phyloP scores from a whole-genome alignment of 805 yeast genomes.

The Allodekkera sacchari region DNA sequence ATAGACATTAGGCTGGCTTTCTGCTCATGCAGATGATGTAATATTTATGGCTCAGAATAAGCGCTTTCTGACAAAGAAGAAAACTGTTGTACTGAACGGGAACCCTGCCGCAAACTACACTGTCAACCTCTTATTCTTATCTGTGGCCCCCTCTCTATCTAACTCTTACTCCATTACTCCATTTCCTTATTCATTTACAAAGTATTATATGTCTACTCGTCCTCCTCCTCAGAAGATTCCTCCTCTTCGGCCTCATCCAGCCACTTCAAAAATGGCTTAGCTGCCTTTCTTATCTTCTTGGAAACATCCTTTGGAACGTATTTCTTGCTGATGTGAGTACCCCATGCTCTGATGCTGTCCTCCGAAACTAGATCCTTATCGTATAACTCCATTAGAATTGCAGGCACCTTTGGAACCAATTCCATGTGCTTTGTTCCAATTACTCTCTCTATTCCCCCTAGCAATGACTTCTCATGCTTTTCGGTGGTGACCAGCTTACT shows the following conservation, averaged over 20 bases:
- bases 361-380: constrained; percentile 80
- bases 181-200: not conserved
- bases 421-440: constrained; percentile 71
- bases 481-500: constrained; percentile 61
- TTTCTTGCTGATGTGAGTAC: constrained; percentile 85
- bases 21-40: too few relatives aligned
- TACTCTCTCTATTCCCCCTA: constrained; percentile 94
- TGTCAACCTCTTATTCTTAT: too few relatives aligned
- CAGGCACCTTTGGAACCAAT: constrained; percentile 67
- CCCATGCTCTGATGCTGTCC: constrained; percentile 76
- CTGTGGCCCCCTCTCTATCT: too few relatives aligned
- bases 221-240: constrained; percentile 52
- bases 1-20: too few relatives aligned
- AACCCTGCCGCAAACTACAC: too few relatives aligned
- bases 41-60: too few relatives aligned
- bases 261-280: constrained; percentile 94
- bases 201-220: constrained; percentile 14
- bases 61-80: too few relatives aligned
- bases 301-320: constrained; percentile 87
- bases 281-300: constrained; percentile 92
- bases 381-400: constrained; percentile 72
- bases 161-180: too few relatives aligned
- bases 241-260: constrained; percentile 88
- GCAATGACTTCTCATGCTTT: constrained; percentile 76
- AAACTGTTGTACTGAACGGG: too few relatives aligned